Conservation (phyloP, 139 green algal genomes). For the Chlorella sp. region DNA sequence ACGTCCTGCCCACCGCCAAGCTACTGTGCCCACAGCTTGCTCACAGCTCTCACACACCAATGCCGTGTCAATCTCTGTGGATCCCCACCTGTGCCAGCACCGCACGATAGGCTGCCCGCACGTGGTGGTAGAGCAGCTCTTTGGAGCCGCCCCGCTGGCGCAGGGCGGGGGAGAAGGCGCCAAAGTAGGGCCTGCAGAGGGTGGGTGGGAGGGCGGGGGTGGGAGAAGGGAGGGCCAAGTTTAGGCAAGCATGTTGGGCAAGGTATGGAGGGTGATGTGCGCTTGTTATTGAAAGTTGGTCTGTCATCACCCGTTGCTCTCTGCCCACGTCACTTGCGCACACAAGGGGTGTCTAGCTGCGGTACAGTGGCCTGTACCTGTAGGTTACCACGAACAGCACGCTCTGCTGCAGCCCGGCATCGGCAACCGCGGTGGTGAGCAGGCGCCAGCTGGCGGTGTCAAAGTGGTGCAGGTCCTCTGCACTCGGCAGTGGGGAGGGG, state of each 20-base stretch:
- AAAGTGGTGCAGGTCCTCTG: slow-evolving; percentile 79
- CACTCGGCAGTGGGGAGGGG: background rate
- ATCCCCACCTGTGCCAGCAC: slow-evolving; percentile 42
- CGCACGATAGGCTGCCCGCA: slow-evolving; percentile 61
- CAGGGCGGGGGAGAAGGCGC: background rate
- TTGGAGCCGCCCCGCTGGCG: slow-evolving; percentile 52
- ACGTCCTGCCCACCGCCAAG: background rate
- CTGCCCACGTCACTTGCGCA: background rate
- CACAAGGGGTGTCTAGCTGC: background rate
- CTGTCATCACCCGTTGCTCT: background rate
- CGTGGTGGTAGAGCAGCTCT: slow-evolving; percentile 55
- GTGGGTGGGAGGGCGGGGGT: background rate
- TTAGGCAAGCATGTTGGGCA: background rate
- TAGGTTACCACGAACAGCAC: slow-evolving; percentile 66
- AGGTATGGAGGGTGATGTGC: too few species aligned
- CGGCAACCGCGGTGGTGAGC: slow-evolving; percentile 43
- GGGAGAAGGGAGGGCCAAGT: background rate
- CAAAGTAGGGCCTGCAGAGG: slow-evolving; percentile 18
- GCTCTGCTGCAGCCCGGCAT: slow-evolving; percentile 45
- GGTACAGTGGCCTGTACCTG: background rate
- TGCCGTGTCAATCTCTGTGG: background rate
- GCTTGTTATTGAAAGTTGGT: background rate
- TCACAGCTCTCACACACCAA: background rate
- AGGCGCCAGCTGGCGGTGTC: slow-evolving; percentile 74
- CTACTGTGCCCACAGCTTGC: background rate